Base-by-base conservation (phyloP, 2,329 filamentous ascomycete genomes). In the Aspergillus intermedius region DNA sequence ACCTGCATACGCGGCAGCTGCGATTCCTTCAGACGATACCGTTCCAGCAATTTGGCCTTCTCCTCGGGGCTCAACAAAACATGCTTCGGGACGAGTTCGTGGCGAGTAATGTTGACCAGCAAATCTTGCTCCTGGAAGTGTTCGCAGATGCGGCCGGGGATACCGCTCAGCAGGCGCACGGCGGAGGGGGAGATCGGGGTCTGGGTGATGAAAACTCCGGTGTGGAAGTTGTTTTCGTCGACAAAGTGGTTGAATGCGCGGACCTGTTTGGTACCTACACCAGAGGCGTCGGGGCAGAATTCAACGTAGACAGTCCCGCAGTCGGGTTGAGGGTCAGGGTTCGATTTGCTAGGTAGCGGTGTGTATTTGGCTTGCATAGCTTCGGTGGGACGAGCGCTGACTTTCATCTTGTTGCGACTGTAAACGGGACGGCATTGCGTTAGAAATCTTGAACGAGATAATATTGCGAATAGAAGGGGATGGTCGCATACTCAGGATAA, bases 51-150 rank as follows among this genome's bases (percentile, higher is more conserved):
- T 34, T 87, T 86, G 42, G 75, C 74, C 80, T 96, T 96, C 77
- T 98, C 93, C 62, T 94, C 89, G 42, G 83, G 80, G 62, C 88
- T 95, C 49, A 98, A 81, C 52, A 97, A 74, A 34, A 97, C 84
- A 67, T 98, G 93, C 67, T 87, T 90, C 41, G 93, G 93, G 25
- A 98, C 93, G 48, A 98, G 80, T 73, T 97, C 91, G 74, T 98
- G 93, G 69, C 91, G 88, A 51, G 91, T 97, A 70, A 98, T 97
- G 74, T 98, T 98, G 71, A 98, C 91, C 51, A 97, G 79, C 60
- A 98, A 73, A 72, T 98, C 93, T 68, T 93, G 87, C 77, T 97
- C 93, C 60, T 91, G 82, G 75, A 98, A 98, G 67, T 89, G 88
- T 76, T 98, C 93, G 64, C 96, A 88, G 63, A 87, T 83, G 48